A percentile compares a stretch with the other conserved stretches of the same genome.
phyloP scores from a whole-genome alignment of 140 eudicot genomes.

The Ambrosia hybrid region DNA sequence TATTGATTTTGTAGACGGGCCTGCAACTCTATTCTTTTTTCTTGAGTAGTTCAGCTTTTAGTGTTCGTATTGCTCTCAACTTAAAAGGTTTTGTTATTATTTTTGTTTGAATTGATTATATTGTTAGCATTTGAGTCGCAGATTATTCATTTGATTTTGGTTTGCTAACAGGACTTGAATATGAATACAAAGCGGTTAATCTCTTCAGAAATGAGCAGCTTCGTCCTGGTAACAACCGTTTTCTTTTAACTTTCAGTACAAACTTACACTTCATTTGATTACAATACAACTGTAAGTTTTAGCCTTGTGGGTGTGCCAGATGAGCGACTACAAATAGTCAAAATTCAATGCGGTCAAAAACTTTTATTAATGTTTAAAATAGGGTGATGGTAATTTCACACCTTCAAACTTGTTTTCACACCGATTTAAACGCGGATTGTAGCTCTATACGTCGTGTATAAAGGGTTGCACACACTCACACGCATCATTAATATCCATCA shows the following conservation, averaged over 20 bases:
- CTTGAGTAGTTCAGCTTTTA: conserved; percentile 63
- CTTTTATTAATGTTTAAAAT: no score
- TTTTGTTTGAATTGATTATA: not conserved
- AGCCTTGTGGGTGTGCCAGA: no score
- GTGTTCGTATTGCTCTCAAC: conserved; percentile 81
- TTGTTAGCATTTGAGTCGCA: not conserved
- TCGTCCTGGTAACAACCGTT: conserved; percentile 46
- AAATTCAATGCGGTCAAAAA: no score
- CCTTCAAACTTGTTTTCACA: no score
- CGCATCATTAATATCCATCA: no score
- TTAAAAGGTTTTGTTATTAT: conserved; percentile 51
- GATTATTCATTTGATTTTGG: conserved; percentile 5
- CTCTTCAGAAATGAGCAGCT: conserved; percentile 56
- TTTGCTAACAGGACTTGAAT: conserved; percentile 53
- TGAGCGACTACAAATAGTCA: no score
- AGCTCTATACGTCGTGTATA: no score
- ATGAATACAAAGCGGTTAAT: conserved; percentile 66
- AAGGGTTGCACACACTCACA: no score
- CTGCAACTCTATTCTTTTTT: conserved; percentile 63
- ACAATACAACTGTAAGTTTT: no score
- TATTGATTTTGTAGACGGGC: conserved; percentile 5
- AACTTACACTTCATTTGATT: no score
- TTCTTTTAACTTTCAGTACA: not conserved
- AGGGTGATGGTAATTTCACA: no score
- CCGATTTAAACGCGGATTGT: no score